Conservation (phyloP, 768 basidiomycete genomes). For the Pulveroboletus sp. region DNA sequence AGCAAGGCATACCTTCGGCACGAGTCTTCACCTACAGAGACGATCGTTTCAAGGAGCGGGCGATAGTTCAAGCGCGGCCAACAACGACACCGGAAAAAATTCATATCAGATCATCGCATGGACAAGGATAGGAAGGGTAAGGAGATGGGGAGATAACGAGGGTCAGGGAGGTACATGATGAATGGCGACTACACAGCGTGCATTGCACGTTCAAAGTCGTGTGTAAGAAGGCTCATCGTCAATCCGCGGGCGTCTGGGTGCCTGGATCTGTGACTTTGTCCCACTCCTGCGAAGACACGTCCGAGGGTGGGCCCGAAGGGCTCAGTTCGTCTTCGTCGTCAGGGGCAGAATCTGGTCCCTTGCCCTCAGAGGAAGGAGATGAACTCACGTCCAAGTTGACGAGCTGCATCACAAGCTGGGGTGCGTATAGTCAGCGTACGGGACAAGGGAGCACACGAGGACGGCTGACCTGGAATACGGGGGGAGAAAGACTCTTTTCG, state of each 20-base stretch:
- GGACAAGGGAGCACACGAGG: background rate
- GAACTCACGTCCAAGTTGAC: conserved; percentile 86
- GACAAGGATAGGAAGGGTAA: conserved; percentile 22
- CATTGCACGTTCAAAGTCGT: conserved; percentile 25
- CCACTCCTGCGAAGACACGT: conserved; percentile 88
- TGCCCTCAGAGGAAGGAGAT: conserved; percentile 39
- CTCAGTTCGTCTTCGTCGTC: conserved; percentile 56
- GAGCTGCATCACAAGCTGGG: conserved; percentile 73
- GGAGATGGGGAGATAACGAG: conserved; percentile 14
- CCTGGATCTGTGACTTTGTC: conserved; percentile 80
- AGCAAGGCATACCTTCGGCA: conserved; percentile 66
- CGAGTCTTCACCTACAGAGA: conserved; percentile 54
- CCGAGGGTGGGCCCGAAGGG: conserved; percentile 73
- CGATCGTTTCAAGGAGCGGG: conserved; percentile 10
- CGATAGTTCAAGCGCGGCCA: conserved; percentile 15
- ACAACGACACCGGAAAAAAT: conserved; percentile 26
- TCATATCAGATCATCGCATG: conserved; percentile 58
- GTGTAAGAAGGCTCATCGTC: conserved; percentile 31
- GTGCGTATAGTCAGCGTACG: conserved; percentile 5
- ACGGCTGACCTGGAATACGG: conserved; percentile 66
- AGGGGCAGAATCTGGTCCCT: conserved; percentile 26
- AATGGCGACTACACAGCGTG: conserved; percentile 30
- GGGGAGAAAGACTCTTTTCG: conserved; percentile 81
- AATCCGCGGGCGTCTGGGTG: conserved; percentile 45
- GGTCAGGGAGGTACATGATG: conserved; percentile 24